Percentiles rank a stretch among this genome's conserved stretches.
These are phyloP conservation scores for Fusarium albidum DNA, from an alignment of 2,329 filamentous ascomycete genomes.

Conservation along the genomic window DNA sequence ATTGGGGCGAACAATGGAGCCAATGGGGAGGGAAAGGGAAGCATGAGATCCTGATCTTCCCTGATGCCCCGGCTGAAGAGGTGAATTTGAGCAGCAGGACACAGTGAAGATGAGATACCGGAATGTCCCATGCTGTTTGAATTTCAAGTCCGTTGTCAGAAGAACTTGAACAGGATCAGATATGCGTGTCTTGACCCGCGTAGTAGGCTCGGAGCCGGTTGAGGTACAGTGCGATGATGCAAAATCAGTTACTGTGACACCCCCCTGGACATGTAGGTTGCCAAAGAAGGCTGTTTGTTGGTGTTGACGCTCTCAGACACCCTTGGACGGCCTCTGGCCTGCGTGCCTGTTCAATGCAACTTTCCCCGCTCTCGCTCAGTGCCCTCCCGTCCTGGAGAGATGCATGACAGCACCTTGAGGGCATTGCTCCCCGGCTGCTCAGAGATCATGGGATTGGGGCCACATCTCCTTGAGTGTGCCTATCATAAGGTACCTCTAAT, in stretches of 20 bases:
- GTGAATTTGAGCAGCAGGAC: neutral
- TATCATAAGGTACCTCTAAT: no score
- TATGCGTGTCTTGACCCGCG: no score
- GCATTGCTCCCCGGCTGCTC: neutral
- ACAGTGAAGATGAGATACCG: neutral
- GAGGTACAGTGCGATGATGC: no score
- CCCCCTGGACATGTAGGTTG: neutral
- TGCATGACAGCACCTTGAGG: slow-evolving; percentile 4
- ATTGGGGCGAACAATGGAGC: neutral
- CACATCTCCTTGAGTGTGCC: no score
- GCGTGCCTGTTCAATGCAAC: slow-evolving; percentile 24
- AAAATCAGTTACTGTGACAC: no score
- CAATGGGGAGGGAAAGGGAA: slow-evolving; percentile 13
- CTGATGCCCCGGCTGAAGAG: slow-evolving; percentile 9
- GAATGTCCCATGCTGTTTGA: neutral
- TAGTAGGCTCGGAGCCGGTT: no score
- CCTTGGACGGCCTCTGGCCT: neutral
- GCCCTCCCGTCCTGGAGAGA: slow-evolving; percentile 5
- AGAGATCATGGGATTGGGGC: no score
- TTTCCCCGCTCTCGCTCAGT: slow-evolving; percentile 35
- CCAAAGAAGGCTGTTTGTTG: neutral
- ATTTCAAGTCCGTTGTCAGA: no score
- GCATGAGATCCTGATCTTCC: slow-evolving; percentile 22
- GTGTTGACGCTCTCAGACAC: slow-evolving; percentile 12
- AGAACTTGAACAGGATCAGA: no score